A percentile compares a stretch with the other conserved stretches of the same genome.
phyloP scores from a whole-genome alignment of 768 basidiomycete species.

The Tulasnella sp. region DNA sequence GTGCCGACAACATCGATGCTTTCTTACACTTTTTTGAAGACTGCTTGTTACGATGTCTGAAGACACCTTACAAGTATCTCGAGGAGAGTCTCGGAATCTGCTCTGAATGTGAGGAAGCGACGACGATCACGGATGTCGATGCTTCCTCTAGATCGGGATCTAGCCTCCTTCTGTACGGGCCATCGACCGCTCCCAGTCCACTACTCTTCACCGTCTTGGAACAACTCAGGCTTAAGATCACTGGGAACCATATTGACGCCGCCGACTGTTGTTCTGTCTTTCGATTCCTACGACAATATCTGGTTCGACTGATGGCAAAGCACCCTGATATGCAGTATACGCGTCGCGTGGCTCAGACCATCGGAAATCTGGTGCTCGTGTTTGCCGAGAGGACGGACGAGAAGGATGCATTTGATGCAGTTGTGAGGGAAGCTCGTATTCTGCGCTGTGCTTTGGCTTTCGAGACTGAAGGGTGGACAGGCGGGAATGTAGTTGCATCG shows the following conservation, averaged over 20 bases:
- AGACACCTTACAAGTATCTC: slow-evolving; percentile 76
- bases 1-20: slow-evolving; percentile 42
- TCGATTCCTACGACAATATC: slow-evolving; percentile 51
- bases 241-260: slow-evolving; percentile 22
- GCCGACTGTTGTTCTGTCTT: slow-evolving; percentile 54
- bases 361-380: slow-evolving; percentile 4
- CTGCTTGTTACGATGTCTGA: slow-evolving; percentile 68
- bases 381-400: not conserved
- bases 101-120: not conserved
- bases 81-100: slow-evolving; percentile 38
- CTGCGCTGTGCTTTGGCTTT: slow-evolving; percentile 22
- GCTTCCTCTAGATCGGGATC: not conserved
- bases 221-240: slow-evolving; percentile 52
- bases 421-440: slow-evolving; percentile 37
- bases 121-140: not conserved
- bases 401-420: slow-evolving; percentile 23
- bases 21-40: slow-evolving; percentile 67
- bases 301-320: slow-evolving; percentile 47
- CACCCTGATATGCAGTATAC: slow-evolving; percentile 36
- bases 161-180: not conserved
- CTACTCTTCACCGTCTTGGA: slow-evolving; percentile 72
- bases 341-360: not conserved
- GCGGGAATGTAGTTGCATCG: too few species aligned
- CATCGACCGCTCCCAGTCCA: slow-evolving; percentile 41
- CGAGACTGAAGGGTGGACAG: too few species aligned